Conservation (phyloP, 352 stramenopile genomes). For the Pythium pyrilobum region DNA sequence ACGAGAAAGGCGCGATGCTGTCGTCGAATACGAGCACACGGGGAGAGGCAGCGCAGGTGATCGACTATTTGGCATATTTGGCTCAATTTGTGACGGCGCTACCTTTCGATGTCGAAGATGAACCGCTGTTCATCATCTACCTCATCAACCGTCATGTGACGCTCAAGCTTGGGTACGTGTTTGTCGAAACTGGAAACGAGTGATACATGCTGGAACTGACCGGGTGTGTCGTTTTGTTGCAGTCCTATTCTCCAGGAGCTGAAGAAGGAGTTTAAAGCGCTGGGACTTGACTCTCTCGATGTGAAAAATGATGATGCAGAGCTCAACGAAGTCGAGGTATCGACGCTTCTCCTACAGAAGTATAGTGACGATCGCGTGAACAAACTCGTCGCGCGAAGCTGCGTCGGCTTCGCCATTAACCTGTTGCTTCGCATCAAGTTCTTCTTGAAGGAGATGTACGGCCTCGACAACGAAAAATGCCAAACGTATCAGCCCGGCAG, state of each 20-base stretch:
- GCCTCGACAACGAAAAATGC: constrained; percentile 72
- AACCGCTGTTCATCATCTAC: constrained; percentile 86
- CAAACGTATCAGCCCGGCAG: constrained; percentile 68
- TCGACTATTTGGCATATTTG: constrained; percentile 79
- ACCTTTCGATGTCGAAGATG: constrained; percentile 77
- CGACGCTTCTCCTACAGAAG: constrained; percentile 17
- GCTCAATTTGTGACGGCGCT: constrained; percentile 59
- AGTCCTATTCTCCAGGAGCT: constrained; percentile 55
- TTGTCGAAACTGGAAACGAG: not conserved
- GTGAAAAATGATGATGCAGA: constrained; percentile 50
- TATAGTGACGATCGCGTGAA: not conserved
- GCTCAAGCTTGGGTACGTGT: constrained; percentile 69
- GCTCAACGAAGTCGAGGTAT: constrained; percentile 34
- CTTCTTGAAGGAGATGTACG: constrained; percentile 61
- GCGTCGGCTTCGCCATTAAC: constrained; percentile 49
- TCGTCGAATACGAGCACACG: constrained; percentile 11
- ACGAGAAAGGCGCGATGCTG: constrained; percentile 40
- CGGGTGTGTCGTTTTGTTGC: not conserved
- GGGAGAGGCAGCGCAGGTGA: constrained; percentile 19
- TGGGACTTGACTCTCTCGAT: constrained; percentile 26
- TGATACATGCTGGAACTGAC: not conserved
- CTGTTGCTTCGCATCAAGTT: constrained; percentile 74
- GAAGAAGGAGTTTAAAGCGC: constrained; percentile 39
- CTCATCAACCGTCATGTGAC: constrained; percentile 78
- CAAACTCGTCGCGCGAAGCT: constrained; percentile 18